These are phyloP conservation scores for Aulographum hederae DNA, from an alignment of 2,329 filamentous ascomycete species.

Conservation along the genomic window DNA sequence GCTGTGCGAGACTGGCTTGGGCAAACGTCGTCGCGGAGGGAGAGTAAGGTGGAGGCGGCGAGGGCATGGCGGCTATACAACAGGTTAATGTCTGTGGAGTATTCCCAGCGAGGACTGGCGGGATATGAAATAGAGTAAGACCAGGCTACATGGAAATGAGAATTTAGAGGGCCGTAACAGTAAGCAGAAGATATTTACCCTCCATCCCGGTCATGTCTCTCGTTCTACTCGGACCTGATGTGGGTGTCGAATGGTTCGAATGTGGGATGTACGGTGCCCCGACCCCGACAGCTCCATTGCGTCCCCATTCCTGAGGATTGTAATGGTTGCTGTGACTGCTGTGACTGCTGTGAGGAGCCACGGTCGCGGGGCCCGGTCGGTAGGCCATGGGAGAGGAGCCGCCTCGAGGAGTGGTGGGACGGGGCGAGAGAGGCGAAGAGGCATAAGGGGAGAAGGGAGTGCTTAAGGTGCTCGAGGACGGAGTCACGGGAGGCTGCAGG, in stretches of 20 bases:
- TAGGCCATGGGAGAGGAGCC: constrained; percentile 16
- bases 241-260: background rate
- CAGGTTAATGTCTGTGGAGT: no score
- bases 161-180: no score
- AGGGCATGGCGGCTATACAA: no score
- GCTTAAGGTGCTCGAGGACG: constrained; percentile 17
- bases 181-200: constrained; percentile 22
- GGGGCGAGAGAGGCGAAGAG: constrained; percentile 7
- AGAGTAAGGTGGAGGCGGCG: no score
- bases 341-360: no score
- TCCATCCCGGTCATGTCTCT: constrained; percentile 28
- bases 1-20: no score
- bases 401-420: constrained; percentile 10
- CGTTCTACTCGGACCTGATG: constrained; percentile 9
- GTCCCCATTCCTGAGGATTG: constrained; percentile 31
- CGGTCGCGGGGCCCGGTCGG: constrained; percentile 13
- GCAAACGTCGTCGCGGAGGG: no score
- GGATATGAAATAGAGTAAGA: no score
- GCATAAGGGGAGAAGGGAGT: constrained; percentile 18
- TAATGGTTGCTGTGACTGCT: no score
- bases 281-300: constrained; percentile 18
- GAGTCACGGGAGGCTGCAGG: constrained; percentile 18
- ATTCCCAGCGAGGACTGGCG: no score
- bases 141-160: no score
- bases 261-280: constrained; percentile 10